Base-by-base conservation (phyloP, 768 basidiomycete species). In the Cantharellus anzutake region DNA sequence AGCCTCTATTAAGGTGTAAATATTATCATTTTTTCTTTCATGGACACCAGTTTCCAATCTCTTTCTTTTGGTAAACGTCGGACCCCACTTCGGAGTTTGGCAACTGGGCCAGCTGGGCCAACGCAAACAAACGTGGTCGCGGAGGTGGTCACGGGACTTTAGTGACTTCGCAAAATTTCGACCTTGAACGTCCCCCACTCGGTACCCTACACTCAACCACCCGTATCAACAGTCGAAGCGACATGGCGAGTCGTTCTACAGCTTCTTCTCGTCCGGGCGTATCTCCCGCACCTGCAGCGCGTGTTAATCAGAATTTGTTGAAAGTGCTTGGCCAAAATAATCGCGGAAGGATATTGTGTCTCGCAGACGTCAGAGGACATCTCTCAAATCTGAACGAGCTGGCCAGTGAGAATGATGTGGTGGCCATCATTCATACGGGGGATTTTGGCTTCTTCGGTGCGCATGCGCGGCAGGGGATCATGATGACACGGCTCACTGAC, bases 371-470 rank as follows among this genome's bases (percentile, higher is more conserved):
- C 64, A 82, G 86, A 62, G 93, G 91, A 65, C 82, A 84, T 62
- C 78, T 91, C 52, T 88, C 86, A 51, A 80, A 80, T 55, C 79
- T 99, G 68, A 97, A 97, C 70, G 81, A 88, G 71, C 80, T 96
- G 59, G 93, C 93, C 16, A 74, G 83, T 52, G 90, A 96, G 65
- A 81, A 81, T 60, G 84, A 86, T 67, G 96, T 92, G 34, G 80
- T 83, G 61, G 94, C 92, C 16, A 83, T 97, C 69, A 87, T 99
- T 61, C 94, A 98, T 69, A 94, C 93, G 0, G 96, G 96, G 58
- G 96, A 99, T 74, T 98, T 98, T 80, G 96, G 96, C 61, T 96
- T 99, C 73, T 96, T 94, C 71, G 90, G 88, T 83, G 64, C 63
- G 77, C 70, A 35, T 11, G 29, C 44, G 44, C 29, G 44, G 44